These are phyloP conservation scores for Plantago rigida DNA, from an alignment of 305 asterid genomes.

Conservation along the genomic window DNA sequence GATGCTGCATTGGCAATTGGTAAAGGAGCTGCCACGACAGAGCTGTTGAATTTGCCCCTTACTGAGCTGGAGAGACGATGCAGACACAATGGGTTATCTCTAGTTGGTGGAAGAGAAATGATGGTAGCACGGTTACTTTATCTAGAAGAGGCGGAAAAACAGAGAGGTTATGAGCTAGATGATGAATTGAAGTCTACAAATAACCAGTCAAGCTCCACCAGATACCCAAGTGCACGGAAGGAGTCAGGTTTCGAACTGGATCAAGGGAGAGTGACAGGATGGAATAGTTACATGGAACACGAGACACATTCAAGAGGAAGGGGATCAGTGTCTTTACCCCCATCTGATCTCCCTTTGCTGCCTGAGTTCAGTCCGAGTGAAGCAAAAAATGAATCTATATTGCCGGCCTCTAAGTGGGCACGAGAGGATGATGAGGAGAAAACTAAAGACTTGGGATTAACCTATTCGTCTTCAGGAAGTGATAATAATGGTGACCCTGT, in stretches of 20 bases:
- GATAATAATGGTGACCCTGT: conserved; percentile 58
- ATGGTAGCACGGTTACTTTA: conserved; percentile 90
- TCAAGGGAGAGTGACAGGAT: conserved; percentile 34
- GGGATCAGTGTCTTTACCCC: conserved; percentile 33
- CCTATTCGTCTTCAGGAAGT: conserved; percentile 92
- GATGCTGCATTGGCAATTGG: conserved; percentile 90
- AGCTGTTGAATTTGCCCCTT: conserved; percentile 62
- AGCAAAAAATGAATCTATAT: conserved; percentile 46
- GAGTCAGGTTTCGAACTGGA: conserved; percentile 47
- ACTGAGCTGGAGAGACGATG: conserved; percentile 85
- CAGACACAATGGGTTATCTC: conserved; percentile 81
- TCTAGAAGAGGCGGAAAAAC: conserved; percentile 89
- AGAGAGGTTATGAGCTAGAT: conserved; percentile 63
- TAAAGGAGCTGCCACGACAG: conserved; percentile 84
- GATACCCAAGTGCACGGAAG: conserved; percentile 41
- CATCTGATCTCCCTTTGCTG: conserved; percentile 32
- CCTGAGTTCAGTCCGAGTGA: conserved; percentile 36
- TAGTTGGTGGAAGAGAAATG: conserved; percentile 85
- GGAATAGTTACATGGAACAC: conserved; percentile 45
- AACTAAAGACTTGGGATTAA: conserved; percentile 63
- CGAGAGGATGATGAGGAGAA: conserved; percentile 73
- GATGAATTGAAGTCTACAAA: conserved; percentile 56
- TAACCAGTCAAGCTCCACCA: conserved; percentile 53
- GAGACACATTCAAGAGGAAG: conserved; percentile 39
- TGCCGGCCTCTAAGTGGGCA: conserved; percentile 92